Base-by-base conservation (phyloP, 2,329 filamentous ascomycete genomes). In the Pseudogymnoascus sp. region DNA sequence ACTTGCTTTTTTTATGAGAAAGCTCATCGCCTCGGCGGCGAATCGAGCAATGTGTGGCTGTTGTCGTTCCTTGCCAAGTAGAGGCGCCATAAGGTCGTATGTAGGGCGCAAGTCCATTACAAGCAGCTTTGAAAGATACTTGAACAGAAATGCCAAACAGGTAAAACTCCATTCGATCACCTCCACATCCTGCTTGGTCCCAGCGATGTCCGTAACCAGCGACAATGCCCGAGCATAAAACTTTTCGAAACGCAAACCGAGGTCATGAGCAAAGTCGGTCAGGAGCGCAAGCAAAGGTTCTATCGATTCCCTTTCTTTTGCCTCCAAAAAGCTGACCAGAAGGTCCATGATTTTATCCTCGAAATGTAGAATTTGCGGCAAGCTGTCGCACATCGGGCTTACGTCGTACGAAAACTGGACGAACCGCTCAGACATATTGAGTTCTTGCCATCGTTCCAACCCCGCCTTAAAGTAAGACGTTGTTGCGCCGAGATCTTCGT, bases 101-200 rank as follows among this genome's bases (percentile, higher is more conserved):
- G 96, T 87, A 56, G 93, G 91, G 66, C 90, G 82, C 66, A 99
- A 77, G 72, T 99, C 90, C 3, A 91, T 88, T 0, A 95, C 89
- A 21, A 99, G 77, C 0, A 97, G 82, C 67, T 91, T 87, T 1
- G 92, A 96, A 4, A 99, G 83, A 72, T 97, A 97, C 74, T 99
- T 99, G 83, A 99, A 97, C 42, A 97, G 81, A 81, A 96, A 99
- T 53, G 95, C 92, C 63, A 99, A 80, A 69, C 91, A 93, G 11
- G 88, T 91, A 76, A 99, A 99, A 61, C 91, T 93, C 93, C 93
- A 97, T 77, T 99, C 95, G 61, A 97, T 90, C n/a, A 96, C 92
- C 67, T 93, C 90, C 26, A 90, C 87, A 71, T 90, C 88, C 63
- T 89, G 82, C 62, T 90, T 86, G 70, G 86, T 89, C 62, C 87